Base-by-base conservation (phyloP, 2,329 filamentous ascomycete genomes). In the Claviceps monticola region DNA sequence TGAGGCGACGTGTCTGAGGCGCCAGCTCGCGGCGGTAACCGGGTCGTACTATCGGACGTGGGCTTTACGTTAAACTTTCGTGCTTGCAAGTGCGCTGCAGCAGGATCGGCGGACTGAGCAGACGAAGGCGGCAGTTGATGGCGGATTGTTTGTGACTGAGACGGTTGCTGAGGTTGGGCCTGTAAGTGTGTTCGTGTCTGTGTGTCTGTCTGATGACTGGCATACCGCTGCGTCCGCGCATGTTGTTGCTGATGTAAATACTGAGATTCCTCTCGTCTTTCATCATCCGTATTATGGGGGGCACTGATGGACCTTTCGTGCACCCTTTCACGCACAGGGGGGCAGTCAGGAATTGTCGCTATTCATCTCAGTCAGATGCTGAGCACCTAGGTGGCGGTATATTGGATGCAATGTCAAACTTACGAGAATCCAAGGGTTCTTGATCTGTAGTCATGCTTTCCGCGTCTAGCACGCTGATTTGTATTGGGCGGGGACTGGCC, bases 391-490 rank as follows among this genome's bases (percentile, higher is more conserved):
- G 26, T 34, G 9, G 17, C 16, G 5, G 19, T 48, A 9, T 39
- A 11, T 23, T 9, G 13, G 29, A 16, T 21, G 21, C 41, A 26
- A 45, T 16, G 41, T 46, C 26, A 38, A 9, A 71, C 82, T 70
- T 71, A 86, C 82, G 82, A 59, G 82, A 85, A 66, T 86, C 82
- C 80, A 85, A 84, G 49, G 79, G 66, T 61, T 84, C 82, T 56
- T 84, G 80, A 14, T 84, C 81, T 1, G 81, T 84, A 5, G 80
- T 83, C 80, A 84, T 82, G 37, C 79, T 79, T 2, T 79, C 81
- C 48, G 83, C 64, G 55, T 85, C 82, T 9, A 79, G 76, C 14
- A 82, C 75, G 64, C 77, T 83, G 58, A 78, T 69, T 61, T 85
- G 85, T 56, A 80, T 75, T 58, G 81, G 73, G 55, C 80, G 71